Base-by-base conservation (phyloP, 257 asterid species). In the Nemophila menziesii region DNA sequence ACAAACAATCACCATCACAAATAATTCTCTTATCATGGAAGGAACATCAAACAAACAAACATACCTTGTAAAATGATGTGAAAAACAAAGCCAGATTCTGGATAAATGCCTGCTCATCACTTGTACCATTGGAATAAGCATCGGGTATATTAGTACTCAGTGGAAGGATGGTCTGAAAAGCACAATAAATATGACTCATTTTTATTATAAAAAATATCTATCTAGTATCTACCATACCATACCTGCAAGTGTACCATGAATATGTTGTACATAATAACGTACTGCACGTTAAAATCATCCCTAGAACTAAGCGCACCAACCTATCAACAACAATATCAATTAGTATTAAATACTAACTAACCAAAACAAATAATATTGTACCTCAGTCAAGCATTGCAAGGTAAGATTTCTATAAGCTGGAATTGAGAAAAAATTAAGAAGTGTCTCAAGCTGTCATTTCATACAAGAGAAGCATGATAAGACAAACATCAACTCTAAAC, bases 11-110 rank as follows among this genome's bases (percentile, higher is more conserved):
- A 39, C n/a, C n/a, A n/a, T n/a, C n/a, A n/a, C n/a, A n/a, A n/a
- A n/a, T n/a, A n/a, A n/a, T n/a, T n/a, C n/a, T n/a, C n/a, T n/a
- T n/a, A n/a, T 13, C 14, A 38, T 11, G 2, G 8, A 38, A 38
- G 17, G 0, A 38, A 38, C 18, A 38, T 8, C 42, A 37, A 48
- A 16, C 47, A 54, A 17, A 48, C 72, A 67, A 65, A n/a, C n/a
- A n/a, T n/a, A 73, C 98, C 96, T 90, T 90, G 71, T 54, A 90
- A 64, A 85, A 90, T 39, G 98, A 81, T 45, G 98, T 85, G 68
- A 90, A 77, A 64, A 85, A 90, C 76, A 90, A 49, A 0, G 96
- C 98, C 75, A 90, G 54, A 60, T 90, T 90, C 67, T 90, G 98
- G 51, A 90, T 81, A 51, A 90, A 90, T 22, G 89, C 94, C 98